phyloP scores from a whole-genome alignment of 768 basidiomycete genomes.

The Xerocomellus dryophilus region DNA sequence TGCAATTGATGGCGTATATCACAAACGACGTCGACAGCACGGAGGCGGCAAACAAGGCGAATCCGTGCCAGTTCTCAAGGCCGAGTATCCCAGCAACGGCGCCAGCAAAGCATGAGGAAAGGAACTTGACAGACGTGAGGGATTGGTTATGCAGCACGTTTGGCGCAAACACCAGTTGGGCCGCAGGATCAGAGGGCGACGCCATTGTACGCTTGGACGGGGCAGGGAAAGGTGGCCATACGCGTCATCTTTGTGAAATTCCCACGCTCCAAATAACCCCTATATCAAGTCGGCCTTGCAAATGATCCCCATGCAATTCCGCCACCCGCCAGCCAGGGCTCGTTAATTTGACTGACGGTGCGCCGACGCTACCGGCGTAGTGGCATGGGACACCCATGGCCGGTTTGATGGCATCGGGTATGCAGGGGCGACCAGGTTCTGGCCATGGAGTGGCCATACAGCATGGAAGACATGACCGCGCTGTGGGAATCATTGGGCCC shows the following conservation, averaged over 20 bases:
- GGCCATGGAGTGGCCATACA: background rate
- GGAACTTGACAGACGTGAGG: slow-evolving; percentile 68
- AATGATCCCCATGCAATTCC: too few relatives aligned
- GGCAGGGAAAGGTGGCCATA: background rate
- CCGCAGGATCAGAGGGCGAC: slow-evolving; percentile 45
- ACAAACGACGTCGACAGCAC: slow-evolving; percentile 65
- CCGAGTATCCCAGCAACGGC: slow-evolving; percentile 88
- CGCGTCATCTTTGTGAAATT: background rate
- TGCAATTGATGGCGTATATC: slow-evolving; percentile 70
- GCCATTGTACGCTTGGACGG: slow-evolving; percentile 35
- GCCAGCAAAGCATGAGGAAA: slow-evolving; percentile 82
- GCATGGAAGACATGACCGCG: background rate
- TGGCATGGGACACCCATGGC: background rate
- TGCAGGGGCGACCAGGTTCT: slow-evolving; percentile 5
- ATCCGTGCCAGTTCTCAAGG: slow-evolving; percentile 80
- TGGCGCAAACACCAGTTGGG: slow-evolving; percentile 62
- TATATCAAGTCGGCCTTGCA: background rate
- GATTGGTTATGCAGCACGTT: slow-evolving; percentile 65
- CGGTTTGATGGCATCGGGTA: background rate
- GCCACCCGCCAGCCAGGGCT: too few relatives aligned
- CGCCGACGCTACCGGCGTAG: too few relatives aligned
- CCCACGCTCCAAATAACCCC: slow-evolving; percentile 17
- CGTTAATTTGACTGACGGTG: background rate
- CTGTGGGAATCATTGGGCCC: background rate
- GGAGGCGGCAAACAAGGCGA: slow-evolving; percentile 69